phyloP scores from a whole-genome alignment of 768 basidiomycete genomes.

The Podaxis sp. region DNA sequence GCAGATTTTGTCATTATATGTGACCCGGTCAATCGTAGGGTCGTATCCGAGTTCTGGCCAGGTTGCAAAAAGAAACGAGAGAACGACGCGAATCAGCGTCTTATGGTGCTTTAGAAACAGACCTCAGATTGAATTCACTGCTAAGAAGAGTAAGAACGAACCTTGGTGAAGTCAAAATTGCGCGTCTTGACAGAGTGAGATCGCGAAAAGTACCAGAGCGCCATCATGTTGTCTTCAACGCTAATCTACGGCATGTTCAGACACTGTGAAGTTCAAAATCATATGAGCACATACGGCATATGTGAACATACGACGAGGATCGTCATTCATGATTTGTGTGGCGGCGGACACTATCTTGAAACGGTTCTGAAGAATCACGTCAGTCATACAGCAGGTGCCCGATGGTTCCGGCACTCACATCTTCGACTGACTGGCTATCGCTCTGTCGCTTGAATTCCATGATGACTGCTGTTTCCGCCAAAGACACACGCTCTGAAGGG shows the following conservation, averaged over 20 bases:
- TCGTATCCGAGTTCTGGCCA: too few species aligned
- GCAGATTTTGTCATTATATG: too few species aligned
- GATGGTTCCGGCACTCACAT: background rate
- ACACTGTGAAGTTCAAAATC: background rate
- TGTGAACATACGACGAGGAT: background rate
- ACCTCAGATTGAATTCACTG: background rate
- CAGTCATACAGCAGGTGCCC: background rate
- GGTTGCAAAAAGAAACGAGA: too few species aligned
- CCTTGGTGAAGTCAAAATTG: background rate
- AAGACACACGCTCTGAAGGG: background rate
- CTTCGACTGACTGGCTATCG: background rate
- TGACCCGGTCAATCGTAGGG: too few species aligned
- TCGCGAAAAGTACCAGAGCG: slow-evolving; percentile 10
- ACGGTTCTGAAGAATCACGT: background rate
- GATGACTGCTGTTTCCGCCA: background rate
- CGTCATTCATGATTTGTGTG: background rate
- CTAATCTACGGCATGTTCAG: background rate
- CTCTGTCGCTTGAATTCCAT: background rate
- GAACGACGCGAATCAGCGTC: too few species aligned
- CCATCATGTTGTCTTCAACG: slow-evolving; percentile 2
- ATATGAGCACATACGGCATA: background rate
- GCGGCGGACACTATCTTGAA: background rate
- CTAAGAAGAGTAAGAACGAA: background rate
- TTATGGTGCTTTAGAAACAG: background rate
- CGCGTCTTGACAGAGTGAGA: slow-evolving; percentile 7